Evolutionary conservation across 306 rosid genomes (phyloP).

Genomic region (Vigna unguiculata): DNA sequence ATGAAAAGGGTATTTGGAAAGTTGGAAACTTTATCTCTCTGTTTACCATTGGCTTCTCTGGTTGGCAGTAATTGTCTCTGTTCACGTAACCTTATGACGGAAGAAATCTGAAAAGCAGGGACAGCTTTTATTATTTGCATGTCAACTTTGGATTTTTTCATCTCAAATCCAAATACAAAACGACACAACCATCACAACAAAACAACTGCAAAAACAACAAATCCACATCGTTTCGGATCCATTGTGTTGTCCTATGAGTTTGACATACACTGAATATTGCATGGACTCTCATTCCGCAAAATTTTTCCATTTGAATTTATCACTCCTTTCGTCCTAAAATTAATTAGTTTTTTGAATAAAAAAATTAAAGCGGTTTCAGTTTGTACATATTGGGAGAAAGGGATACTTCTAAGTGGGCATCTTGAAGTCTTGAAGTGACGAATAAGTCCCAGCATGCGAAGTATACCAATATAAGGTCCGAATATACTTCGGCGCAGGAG

Average conservation of each 20-base stretch:
- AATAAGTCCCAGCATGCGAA: no score
- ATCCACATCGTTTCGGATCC: conserved; percentile 2
- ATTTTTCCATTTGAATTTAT: background rate
- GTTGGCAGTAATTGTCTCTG: conserved; percentile 7
- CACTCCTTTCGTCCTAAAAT: no score
- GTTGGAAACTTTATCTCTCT: background rate
- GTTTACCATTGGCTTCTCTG: conserved; percentile 14
- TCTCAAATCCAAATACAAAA: conserved; percentile 32
- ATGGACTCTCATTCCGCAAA: background rate
- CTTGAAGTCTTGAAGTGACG: no score
- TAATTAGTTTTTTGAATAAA: no score
- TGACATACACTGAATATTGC: conserved; percentile 8
- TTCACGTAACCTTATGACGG: conserved; percentile 33
- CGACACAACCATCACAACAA: conserved; percentile 39
- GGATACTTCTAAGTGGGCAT: no score
- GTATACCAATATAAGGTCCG: no score
- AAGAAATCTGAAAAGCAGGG: conserved; percentile 37
- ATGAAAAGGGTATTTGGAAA: background rate
- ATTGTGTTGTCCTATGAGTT: conserved; percentile 19
- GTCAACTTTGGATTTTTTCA: conserved; percentile 7
- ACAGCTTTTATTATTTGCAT: conserved; percentile 25
- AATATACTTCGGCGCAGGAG: no score
- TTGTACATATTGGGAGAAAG: no score
- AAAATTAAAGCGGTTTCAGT: no score
- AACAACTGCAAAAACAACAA: conserved; percentile 12